Evolutionary conservation across 2,329 filamentous ascomycete genomes (phyloP).

Genomic region (Ophiostoma ips): DNA sequence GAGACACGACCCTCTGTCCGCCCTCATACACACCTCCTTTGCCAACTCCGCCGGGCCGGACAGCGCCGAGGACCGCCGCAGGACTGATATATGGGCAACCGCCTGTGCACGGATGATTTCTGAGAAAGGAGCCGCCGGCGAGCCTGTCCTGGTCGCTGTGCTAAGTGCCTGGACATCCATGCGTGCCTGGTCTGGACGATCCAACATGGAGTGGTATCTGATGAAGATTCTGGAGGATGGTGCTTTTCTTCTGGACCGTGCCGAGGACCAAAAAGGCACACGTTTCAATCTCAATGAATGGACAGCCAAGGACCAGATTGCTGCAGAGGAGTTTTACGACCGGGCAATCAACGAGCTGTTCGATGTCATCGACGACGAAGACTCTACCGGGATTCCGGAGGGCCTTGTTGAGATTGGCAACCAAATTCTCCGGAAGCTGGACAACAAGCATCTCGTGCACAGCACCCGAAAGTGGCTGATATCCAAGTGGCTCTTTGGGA

Average conservation of each 20-base stretch:
- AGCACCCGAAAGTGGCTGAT: constrained; percentile 73
- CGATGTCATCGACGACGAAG: constrained; percentile 71
- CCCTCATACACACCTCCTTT: constrained; percentile 78
- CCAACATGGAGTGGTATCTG: constrained; percentile 84
- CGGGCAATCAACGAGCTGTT: constrained; percentile 70
- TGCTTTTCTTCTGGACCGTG: constrained; percentile 75
- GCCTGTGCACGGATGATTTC: constrained; percentile 72
- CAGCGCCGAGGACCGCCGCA: constrained; percentile 64
- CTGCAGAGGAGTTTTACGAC: constrained; percentile 79
- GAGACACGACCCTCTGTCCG: constrained; percentile 71
- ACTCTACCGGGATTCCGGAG: constrained; percentile 72
- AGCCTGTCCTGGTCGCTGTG: constrained; percentile 69
- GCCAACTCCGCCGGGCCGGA: constrained; percentile 72
- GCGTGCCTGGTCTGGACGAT: constrained; percentile 78
- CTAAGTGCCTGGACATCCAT: constrained; percentile 78
- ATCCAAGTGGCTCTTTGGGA: constrained; percentile 82
- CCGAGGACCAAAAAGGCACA: constrained; percentile 62
- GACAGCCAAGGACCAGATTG: constrained; percentile 65
- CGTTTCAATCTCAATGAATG: constrained; percentile 59
- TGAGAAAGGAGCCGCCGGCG: constrained; percentile 59
- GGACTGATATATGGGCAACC: constrained; percentile 78
- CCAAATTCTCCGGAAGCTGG: constrained; percentile 66
- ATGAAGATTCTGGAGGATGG: constrained; percentile 92
- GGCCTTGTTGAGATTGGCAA: constrained; percentile 74
- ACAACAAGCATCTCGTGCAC: constrained; percentile 44